These are phyloP conservation scores for Tylopilus sp. DNA, from an alignment of 1,284 basidiomycete species.

Conservation along the genomic window DNA sequence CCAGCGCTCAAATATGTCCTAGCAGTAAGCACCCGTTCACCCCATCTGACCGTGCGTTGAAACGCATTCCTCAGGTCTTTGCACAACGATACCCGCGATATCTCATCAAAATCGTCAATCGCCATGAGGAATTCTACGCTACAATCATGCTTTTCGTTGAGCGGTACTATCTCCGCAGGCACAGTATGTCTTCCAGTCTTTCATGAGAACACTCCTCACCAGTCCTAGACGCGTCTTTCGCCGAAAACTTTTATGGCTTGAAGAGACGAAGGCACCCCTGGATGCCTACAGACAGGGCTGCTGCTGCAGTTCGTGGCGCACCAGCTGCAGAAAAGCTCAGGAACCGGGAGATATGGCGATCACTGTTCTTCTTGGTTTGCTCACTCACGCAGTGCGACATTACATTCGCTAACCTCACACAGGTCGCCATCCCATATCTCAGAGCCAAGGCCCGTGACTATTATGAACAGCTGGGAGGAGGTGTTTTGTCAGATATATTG, in stretches of 20 bases:
- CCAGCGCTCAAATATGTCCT: slow-evolving; percentile 95
- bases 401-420: slow-evolving; percentile 2
- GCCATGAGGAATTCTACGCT: slow-evolving; percentile 95
- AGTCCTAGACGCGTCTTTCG: slow-evolving; percentile 73
- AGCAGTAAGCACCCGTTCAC: slow-evolving; percentile 52
- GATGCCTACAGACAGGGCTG: slow-evolving; percentile 60
- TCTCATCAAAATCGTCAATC: slow-evolving; percentile 85
- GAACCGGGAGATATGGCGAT: slow-evolving; percentile 61
- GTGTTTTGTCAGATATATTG: slow-evolving; percentile 60
- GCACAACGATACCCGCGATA: slow-evolving; percentile 94
- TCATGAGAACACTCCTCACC: not conserved
- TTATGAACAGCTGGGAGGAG: slow-evolving; percentile 87
- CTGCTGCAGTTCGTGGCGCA: slow-evolving; percentile 62
- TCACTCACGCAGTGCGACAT: not conserved
- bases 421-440: slow-evolving; percentile 88
- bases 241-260: slow-evolving; percentile 91
- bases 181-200: slow-evolving; percentile 49
- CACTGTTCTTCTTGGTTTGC: slow-evolving; percentile 71
- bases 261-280: slow-evolving; percentile 71
- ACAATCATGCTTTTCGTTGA: slow-evolving; percentile 86
- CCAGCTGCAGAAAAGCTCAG: slow-evolving; percentile 62
- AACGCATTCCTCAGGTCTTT: slow-evolving; percentile 62
- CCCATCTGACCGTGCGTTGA: not conserved
- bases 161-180: slow-evolving; percentile 80
- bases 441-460: slow-evolving; percentile 86